A percentile compares a stretch with the other conserved stretches of the same genome.
Evolutionary conservation across 768 basidiomycete species (phyloP).

Genomic region (Suillus paluster): DNA sequence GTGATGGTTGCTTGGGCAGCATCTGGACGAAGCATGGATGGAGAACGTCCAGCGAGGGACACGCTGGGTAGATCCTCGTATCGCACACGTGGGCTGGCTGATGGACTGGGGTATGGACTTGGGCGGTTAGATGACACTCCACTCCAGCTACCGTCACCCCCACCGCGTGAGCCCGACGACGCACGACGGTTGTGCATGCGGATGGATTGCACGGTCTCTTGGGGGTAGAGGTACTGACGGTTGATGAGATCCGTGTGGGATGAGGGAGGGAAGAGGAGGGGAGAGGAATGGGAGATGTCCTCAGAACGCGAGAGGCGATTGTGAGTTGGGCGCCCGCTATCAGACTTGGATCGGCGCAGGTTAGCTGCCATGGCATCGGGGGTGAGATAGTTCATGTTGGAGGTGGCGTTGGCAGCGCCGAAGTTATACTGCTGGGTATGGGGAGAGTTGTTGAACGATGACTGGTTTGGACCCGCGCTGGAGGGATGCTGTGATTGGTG

Average conservation of each 20-base stretch:
- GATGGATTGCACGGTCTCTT: constrained; percentile 40
- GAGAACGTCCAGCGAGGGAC: constrained; percentile 25
- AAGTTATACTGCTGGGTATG: constrained; percentile 40
- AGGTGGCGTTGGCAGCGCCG: constrained; percentile 25
- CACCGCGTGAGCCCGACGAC: constrained; percentile 43
- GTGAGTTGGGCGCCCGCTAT: constrained; percentile 46
- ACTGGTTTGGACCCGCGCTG: constrained; percentile 27
- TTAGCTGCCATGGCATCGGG: constrained; percentile 32
- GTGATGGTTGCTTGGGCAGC: constrained; percentile 8
- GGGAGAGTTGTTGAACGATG: constrained; percentile 32
- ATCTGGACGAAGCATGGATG: constrained; percentile 20
- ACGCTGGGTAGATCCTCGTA: constrained; percentile 54
- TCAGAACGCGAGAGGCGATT: constrained; percentile 64
- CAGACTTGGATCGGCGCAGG: constrained; percentile 58
- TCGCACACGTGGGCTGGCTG: constrained; percentile 60
- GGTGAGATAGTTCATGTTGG: constrained; percentile 47
- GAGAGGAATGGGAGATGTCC: constrained; percentile 49
- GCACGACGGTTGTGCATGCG: constrained; percentile 48
- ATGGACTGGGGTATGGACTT: constrained; percentile 71
- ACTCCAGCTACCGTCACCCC: constrained; percentile 36
- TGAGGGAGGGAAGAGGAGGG: constrained; percentile 35
- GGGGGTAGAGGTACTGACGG: constrained; percentile 48
- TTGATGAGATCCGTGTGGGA: constrained; percentile 49
- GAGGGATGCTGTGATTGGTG: constrained; percentile 32
- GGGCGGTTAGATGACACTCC: constrained; percentile 45